These are phyloP conservation scores for Quercus variabilis DNA, from an alignment of 306 rosid genomes.

Conservation along the genomic window DNA sequence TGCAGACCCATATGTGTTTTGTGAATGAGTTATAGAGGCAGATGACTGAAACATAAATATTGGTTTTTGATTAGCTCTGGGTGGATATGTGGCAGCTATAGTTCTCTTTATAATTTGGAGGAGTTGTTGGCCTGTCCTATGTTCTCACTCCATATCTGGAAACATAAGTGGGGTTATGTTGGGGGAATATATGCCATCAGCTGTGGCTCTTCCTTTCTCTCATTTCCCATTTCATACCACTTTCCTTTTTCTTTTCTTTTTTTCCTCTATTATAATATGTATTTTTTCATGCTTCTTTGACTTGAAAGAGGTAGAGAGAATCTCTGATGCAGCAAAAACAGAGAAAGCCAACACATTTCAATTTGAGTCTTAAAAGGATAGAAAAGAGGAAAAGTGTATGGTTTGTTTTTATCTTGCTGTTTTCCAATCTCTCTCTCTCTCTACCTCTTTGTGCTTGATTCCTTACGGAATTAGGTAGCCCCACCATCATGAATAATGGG, in stretches of 20 bases:
- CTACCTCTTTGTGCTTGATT: conserved; percentile 46
- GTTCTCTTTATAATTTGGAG: conserved; percentile 54
- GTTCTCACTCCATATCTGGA: conserved; percentile 96
- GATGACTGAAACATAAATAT: conserved; percentile 33
- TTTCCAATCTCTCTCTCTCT: conserved; percentile 44
- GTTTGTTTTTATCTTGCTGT: conserved; percentile 90
- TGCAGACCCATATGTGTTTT: conserved; percentile 37
- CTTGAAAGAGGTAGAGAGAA: conserved; percentile 80
- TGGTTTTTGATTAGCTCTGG: conserved; percentile 31
- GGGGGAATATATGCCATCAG: conserved; percentile 98
- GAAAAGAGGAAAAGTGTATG: conserved; percentile 86
- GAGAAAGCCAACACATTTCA: conserved; percentile 60
- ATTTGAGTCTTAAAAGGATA: conserved; percentile 83
- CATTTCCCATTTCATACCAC: conserved; percentile 51
- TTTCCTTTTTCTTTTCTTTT: conserved; percentile 37
- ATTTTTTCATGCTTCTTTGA: conserved; percentile 54
- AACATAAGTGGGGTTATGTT: conserved; percentile 89
- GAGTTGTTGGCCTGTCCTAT: conserved; percentile 53
- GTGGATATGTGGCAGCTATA: conserved; percentile 43
- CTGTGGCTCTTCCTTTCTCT: conserved; percentile 48
- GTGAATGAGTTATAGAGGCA: conserved; percentile 28
- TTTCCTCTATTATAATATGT: too few relatives aligned
- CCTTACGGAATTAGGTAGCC: conserved; percentile 53
- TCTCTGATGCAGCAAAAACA: conserved; percentile 70
- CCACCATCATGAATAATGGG: conserved; percentile 65